phyloP scores from a whole-genome alignment of 305 asterid genomes.

The Stenogyne calaminthoides region DNA sequence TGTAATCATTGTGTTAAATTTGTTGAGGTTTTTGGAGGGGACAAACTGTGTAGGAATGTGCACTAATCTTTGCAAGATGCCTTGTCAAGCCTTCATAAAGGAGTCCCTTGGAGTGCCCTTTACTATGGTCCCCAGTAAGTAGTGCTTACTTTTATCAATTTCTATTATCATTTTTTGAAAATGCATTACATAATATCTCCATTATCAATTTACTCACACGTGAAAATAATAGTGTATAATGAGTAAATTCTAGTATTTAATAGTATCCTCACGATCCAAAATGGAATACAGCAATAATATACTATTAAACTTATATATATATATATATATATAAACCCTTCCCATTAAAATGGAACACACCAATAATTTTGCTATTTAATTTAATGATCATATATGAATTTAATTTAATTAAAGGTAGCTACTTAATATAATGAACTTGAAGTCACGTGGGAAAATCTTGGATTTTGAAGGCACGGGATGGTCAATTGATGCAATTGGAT shows the following conservation, averaged over 20 bases:
- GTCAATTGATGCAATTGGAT: too few species aligned
- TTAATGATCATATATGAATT: too few species aligned
- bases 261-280: not conserved
- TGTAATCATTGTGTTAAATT: not conserved
- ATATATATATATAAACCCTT: too few species aligned
- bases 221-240: not conserved
- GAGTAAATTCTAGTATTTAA: not conserved
- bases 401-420: too few species aligned
- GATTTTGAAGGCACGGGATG: too few species aligned
- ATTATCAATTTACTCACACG: not conserved
- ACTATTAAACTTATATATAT: not conserved
- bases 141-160: not conserved
- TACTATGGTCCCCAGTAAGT: slow-evolving; percentile 93
- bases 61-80: slow-evolving; percentile 92
- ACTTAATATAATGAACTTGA: too few species aligned
- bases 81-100: slow-evolving; percentile 82
- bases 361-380: too few species aligned
- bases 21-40: slow-evolving; percentile 78
- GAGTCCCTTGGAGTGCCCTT: slow-evolving; percentile 76
- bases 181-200: not conserved
- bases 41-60: slow-evolving; percentile 96
- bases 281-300: not conserved
- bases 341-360: too few species aligned
- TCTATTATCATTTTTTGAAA: not conserved
- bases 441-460: too few species aligned